Conservation (phyloP, 495 filamentous ascomycete species). For the Lasiosphaeria miniovina region DNA sequence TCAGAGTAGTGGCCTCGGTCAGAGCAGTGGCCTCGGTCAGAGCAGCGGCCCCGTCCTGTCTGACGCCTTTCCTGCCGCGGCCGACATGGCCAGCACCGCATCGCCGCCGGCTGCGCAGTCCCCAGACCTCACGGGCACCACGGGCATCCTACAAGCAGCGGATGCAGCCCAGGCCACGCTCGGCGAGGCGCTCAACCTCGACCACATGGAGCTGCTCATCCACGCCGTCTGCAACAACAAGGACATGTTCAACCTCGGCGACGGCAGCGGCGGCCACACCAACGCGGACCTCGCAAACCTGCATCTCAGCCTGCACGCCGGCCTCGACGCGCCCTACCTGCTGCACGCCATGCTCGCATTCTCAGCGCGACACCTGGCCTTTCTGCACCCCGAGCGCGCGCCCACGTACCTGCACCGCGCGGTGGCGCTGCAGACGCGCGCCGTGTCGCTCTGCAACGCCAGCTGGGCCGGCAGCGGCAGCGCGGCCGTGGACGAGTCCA, state of each 20-base stretch:
- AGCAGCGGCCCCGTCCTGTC: too few relatives aligned
- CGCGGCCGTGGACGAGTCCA: slow-evolving; percentile 28
- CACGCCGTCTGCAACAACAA: slow-evolving; percentile 27
- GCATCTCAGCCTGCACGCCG: neutral
- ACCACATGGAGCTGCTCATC: slow-evolving; percentile 39
- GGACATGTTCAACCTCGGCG: slow-evolving; percentile 15
- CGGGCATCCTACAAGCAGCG: too few relatives aligned
- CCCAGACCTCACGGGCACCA: too few relatives aligned
- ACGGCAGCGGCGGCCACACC: slow-evolving; percentile 16
- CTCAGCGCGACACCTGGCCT: slow-evolving; percentile 33
- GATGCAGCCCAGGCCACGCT: slow-evolving; percentile 3
- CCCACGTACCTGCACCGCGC: slow-evolving; percentile 28
- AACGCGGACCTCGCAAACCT: neutral
- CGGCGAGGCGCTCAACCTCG: slow-evolving; percentile 29
- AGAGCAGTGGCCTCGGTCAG: too few relatives aligned
- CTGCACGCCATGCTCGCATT: slow-evolving; percentile 36
- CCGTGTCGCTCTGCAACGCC: slow-evolving; percentile 38
- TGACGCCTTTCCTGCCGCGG: too few relatives aligned
- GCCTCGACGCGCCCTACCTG: slow-evolving; percentile 33
- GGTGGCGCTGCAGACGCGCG: slow-evolving; percentile 33
- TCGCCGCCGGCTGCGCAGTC: too few relatives aligned
- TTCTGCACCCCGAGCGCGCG: slow-evolving; percentile 21
- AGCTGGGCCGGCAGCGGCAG: slow-evolving; percentile 12
- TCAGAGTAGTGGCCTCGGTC: too few relatives aligned
- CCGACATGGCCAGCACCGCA: too few relatives aligned